Percentiles rank a stretch among this genome's conserved stretches.
Evolutionary conservation across 2,329 filamentous ascomycete genomes (phyloP).

Genomic region (Clathrospora elynae): DNA sequence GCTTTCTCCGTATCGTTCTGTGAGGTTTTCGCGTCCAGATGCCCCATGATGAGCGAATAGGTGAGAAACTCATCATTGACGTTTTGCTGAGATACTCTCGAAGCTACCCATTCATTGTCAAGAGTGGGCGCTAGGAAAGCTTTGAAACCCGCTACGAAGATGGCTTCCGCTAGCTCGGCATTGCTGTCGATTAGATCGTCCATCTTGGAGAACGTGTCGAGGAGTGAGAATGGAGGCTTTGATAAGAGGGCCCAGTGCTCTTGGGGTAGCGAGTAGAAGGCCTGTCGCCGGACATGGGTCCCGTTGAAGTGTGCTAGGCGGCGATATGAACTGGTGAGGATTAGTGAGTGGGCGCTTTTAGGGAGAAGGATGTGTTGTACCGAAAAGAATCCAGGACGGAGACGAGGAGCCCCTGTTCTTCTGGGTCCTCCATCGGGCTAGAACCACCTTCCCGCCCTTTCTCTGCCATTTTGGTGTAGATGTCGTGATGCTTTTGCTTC

Average conservation of each 20-base stretch:
- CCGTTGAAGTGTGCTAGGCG: constrained; percentile 85
- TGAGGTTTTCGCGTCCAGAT: constrained; percentile 74
- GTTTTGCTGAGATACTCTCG: constrained; percentile 38
- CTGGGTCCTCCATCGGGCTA: constrained; percentile 71
- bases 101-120: constrained; percentile 42
- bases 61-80: constrained; percentile 36
- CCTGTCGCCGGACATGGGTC: constrained; percentile 86
- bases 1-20: constrained; percentile 84
- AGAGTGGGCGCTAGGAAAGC: constrained; percentile 41
- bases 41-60: constrained; percentile 57
- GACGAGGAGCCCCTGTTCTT: constrained; percentile 80
- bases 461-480: too few species aligned
- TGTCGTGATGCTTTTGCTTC: too few species aligned
- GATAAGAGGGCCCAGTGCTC: constrained; percentile 84
- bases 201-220: constrained; percentile 76
- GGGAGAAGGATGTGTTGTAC: constrained; percentile 53
- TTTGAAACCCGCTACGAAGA: constrained; percentile 61
- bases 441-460: constrained; percentile 65
- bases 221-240: constrained; percentile 78
- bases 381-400: constrained; percentile 86
- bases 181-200: constrained; percentile 91
- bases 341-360: constrained; percentile 5
- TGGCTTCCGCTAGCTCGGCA: constrained; percentile 78
- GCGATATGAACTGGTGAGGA: constrained; percentile 72
- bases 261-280: constrained; percentile 88